phyloP scores from a whole-genome alignment of 2,329 filamentous ascomycete genomes.

The Mycosphaerelloides madeirae region DNA sequence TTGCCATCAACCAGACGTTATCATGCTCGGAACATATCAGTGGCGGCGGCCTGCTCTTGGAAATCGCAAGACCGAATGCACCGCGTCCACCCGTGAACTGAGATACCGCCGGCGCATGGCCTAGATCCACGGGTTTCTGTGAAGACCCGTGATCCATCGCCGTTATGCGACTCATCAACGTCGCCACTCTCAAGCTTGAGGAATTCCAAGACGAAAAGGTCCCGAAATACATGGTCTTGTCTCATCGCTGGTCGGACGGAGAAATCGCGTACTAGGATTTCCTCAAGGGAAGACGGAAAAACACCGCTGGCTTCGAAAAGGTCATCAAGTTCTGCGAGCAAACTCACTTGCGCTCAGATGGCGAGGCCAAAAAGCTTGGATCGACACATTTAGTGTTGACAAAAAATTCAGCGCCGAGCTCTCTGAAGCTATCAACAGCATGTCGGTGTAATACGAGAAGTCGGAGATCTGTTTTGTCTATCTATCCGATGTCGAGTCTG shows the following conservation, averaged over 20 bases:
- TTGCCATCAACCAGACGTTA: too few relatives aligned
- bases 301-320: conserved; percentile 6
- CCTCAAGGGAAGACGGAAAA: conserved; percentile 5
- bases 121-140: too few relatives aligned
- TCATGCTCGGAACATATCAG: too few relatives aligned
- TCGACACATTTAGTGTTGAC: conserved; percentile 22
- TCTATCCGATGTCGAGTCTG: conserved; percentile 6
- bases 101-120: too few relatives aligned
- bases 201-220: conserved; percentile 12
- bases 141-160: too few relatives aligned
- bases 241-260: conserved; percentile 20
- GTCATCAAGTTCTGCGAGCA: conserved; percentile 4
- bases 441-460: conserved; percentile 16
- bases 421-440: conserved; percentile 16
- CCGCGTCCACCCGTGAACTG: too few relatives aligned
- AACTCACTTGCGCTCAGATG: background rate
- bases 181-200: conserved; percentile 9
- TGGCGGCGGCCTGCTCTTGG: too few relatives aligned
- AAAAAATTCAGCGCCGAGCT: conserved; percentile 16
- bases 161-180: conserved; percentile 21
- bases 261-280: conserved; percentile 18
- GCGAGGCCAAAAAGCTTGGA: background rate
- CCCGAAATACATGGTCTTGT: conserved; percentile 19
- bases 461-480: conserved; percentile 16
- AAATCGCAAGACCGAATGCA: too few relatives aligned